phyloP scores from a whole-genome alignment of 257 asterid genomes.

The Capsicum chinense region DNA sequence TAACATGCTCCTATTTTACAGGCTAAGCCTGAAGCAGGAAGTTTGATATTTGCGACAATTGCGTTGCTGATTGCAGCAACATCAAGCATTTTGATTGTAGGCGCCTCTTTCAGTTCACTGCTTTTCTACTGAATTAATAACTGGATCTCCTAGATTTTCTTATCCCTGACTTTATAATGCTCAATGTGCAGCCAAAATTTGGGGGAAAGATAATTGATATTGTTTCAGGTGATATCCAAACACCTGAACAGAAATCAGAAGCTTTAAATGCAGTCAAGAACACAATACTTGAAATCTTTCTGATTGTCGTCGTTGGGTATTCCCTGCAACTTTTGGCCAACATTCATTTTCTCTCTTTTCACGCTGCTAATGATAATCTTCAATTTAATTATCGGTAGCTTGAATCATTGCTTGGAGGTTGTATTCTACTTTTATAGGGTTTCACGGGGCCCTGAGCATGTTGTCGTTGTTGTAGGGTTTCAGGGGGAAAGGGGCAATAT shows the following conservation, averaged over 20 bases:
- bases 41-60: constrained; percentile 64
- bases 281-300: constrained; percentile 61
- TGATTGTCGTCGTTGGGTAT: constrained; percentile 74
- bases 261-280: constrained; percentile 67
- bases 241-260: constrained; percentile 65
- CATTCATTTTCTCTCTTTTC: constrained; percentile 27
- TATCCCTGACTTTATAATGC: constrained; percentile 27
- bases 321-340: constrained; percentile 13
- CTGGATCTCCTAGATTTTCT: constrained; percentile 28
- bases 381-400: not conserved
- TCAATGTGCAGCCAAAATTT: constrained; percentile 67
- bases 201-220: constrained; percentile 81
- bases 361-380: not conserved
- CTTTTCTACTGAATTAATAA: constrained; percentile 10
- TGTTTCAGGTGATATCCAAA: constrained; percentile 64
- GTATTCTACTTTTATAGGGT: constrained; percentile 27
- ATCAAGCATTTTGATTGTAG: constrained; percentile 71
- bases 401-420: not conserved
- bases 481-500: not conserved
- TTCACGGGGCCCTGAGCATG: not conserved
- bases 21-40: constrained; percentile 83
- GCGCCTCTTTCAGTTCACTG: constrained; percentile 33
- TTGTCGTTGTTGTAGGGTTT: constrained; percentile 22
- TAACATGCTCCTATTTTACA: constrained; percentile 42
- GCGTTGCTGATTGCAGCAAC: constrained; percentile 82